Evolutionary conservation across 306 rosid genomes (phyloP), one percentile per base, ranked within the genome.

Genomic region (Hippophae rhamnoides): DNA sequence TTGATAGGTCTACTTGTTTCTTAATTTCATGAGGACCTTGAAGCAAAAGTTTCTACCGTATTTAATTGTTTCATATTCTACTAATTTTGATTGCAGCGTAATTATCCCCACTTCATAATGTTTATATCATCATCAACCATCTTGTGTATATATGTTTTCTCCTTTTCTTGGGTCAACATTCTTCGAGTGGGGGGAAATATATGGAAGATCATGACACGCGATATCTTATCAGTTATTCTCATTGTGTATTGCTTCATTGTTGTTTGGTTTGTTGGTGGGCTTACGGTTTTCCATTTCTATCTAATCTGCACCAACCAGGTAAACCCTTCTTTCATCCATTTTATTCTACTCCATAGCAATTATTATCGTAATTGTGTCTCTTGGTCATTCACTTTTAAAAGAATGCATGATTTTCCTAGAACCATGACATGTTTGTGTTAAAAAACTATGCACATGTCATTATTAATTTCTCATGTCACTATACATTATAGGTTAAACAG

Each of bases 181-280:
- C 59, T 83, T 67, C 85, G 61, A 8, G 71, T 57, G 74, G 9
- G 65, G 6, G 78, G 81, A 44, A 62, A 12, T 45, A 3, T 84
- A 64, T 72, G 84, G 89, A 68, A 0, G 51, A 74, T 6, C 61
- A 71, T 90, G 81, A 72, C 85, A 14, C 75, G 2, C 0, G 94
- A 87, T 66, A 11, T 78, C 41, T 43, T 79, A 52, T 90, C 97
- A 0, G 84, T 87, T 60, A 53, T 82, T 57, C 95, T 90, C 75
- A 80, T 83, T 38, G 79, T 78, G 6, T 90, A 90, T 74, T 87
- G 97, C 90, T 90, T 90, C 67, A 63, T 84, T 40, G 76, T 79
- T 6, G 69, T 87, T 70, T 90, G 97, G 97, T 90, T 90, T 62
- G 97, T 90, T 25, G 97, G 97, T 13, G 97, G 97, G 9, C 85